Conservation (phyloP, 2,329 filamentous ascomycete genomes). For the Colletotrichum cordylinicola region DNA sequence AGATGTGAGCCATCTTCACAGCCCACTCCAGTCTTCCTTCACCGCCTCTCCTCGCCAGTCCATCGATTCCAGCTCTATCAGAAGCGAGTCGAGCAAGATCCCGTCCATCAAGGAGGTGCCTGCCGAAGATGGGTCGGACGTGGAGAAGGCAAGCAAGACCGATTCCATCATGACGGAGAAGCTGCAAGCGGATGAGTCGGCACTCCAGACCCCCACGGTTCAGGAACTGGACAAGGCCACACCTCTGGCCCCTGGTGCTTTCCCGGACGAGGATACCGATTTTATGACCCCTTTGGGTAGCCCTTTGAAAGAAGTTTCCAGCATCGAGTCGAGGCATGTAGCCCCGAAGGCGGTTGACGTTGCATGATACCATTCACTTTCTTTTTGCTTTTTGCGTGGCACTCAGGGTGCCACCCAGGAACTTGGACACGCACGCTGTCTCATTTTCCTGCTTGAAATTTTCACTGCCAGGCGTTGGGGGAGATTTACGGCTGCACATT, state of each 20-base stretch:
- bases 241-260: constrained; percentile 13
- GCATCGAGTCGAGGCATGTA: neutral
- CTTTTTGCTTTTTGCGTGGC: neutral
- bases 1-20: constrained; percentile 58
- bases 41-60: constrained; percentile 21
- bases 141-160: neutral
- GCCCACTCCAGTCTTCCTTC: constrained; percentile 58
- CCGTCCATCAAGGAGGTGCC: constrained; percentile 12
- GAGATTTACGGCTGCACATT: neutral
- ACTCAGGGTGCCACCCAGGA: neutral
- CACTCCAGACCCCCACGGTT: neutral
- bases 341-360: neutral
- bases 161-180: neutral
- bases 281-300: constrained; percentile 4
- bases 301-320: constrained; percentile 4
- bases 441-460: neutral
- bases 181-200: neutral
- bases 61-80: constrained; percentile 20
- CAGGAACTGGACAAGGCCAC: neutral
- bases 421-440: neutral
- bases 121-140: neutral
- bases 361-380: constrained; percentile 10
- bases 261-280: constrained; percentile 1
- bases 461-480: constrained; percentile 7
- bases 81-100: constrained; percentile 18